Evolutionary conservation across 1,284 basidiomycete genomes (phyloP).

Genomic region (Thecaphora frezii): DNA sequence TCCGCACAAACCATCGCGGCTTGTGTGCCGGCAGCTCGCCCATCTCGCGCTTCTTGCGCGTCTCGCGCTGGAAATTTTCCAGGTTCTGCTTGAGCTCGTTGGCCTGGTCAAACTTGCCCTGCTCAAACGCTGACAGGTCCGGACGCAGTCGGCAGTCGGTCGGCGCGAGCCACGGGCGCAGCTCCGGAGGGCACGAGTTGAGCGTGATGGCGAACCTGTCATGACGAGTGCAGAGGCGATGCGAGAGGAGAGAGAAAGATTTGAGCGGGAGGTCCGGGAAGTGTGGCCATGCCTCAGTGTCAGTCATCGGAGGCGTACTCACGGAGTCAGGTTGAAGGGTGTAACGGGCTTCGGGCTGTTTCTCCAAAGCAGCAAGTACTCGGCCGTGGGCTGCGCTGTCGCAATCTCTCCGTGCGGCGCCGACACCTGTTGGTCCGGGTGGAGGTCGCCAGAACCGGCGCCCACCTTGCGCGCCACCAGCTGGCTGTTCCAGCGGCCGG

Average conservation of each 20-base stretch:
- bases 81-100: slow-evolving; percentile 83
- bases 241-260: no score
- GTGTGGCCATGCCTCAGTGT: no score
- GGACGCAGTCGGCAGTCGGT: slow-evolving; percentile 93
- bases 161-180: slow-evolving; percentile 76
- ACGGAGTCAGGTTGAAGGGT: slow-evolving; percentile 77
- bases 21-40: slow-evolving; percentile 73
- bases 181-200: slow-evolving; percentile 73
- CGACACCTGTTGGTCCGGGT: slow-evolving; percentile 67
- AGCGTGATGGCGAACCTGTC: slow-evolving; percentile 78
- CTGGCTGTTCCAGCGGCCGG: slow-evolving; percentile 93
- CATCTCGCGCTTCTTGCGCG: slow-evolving; percentile 74
- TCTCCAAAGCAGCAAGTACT: slow-evolving; percentile 85
- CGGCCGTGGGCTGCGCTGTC: slow-evolving; percentile 61
- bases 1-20: slow-evolving; percentile 65
- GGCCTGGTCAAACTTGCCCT: slow-evolving; percentile 84
- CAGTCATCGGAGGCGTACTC: no score
- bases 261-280: no score
- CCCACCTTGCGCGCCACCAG: slow-evolving; percentile 78
- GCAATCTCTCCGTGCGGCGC: slow-evolving; percentile 53
- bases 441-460: slow-evolving; percentile 68
- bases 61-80: slow-evolving; percentile 83
- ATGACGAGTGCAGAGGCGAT: no score
- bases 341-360: slow-evolving; percentile 71
- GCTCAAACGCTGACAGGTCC: slow-evolving; percentile 92